phyloP scores from a whole-genome alignment of 1,139 yeast genomes.

The Yamadazyma songkhlaensis region DNA sequence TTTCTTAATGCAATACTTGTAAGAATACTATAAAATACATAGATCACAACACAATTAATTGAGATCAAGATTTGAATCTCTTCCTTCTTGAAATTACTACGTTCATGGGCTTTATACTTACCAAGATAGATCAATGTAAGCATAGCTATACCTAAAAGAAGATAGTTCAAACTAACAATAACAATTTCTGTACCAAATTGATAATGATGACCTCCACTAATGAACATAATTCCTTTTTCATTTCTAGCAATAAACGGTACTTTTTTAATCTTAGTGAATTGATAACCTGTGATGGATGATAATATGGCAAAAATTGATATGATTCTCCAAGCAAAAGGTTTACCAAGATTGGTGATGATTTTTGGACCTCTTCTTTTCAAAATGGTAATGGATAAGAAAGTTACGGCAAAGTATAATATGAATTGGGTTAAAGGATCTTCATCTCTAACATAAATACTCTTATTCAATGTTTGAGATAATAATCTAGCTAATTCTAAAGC shows the following conservation, averaged over 20 bases:
- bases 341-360: constrained; percentile 28
- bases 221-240: constrained; percentile 46
- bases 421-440: constrained; percentile 43
- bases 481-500: constrained; percentile 51
- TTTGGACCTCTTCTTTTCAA: constrained; percentile 49
- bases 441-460: constrained; percentile 39
- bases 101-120: constrained; percentile 20
- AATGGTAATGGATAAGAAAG: constrained; percentile 43
- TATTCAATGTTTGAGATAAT: constrained; percentile 43
- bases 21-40: constrained; percentile 33
- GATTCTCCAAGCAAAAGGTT: constrained; percentile 31
- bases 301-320: constrained; percentile 41
- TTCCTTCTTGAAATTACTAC: constrained; percentile 20
- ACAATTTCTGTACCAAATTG: constrained; percentile 70
- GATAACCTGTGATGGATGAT: constrained; percentile 56
- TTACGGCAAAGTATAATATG: constrained; percentile 41
- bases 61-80: constrained; percentile 17
- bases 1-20: constrained; percentile 41
- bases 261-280: constrained; percentile 56
- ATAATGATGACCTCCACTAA: constrained; percentile 62
- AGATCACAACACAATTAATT: constrained; percentile 19
- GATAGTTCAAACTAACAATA: constrained; percentile 48
- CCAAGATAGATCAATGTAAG: constrained; percentile 41
- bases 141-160: constrained; percentile 37
- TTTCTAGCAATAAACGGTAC: constrained; percentile 62